Evolutionary conservation across 2,329 filamentous ascomycete genomes (phyloP), one percentile per base, ranked within the genome.

Genomic region (Phyllosticta capitalensis): DNA sequence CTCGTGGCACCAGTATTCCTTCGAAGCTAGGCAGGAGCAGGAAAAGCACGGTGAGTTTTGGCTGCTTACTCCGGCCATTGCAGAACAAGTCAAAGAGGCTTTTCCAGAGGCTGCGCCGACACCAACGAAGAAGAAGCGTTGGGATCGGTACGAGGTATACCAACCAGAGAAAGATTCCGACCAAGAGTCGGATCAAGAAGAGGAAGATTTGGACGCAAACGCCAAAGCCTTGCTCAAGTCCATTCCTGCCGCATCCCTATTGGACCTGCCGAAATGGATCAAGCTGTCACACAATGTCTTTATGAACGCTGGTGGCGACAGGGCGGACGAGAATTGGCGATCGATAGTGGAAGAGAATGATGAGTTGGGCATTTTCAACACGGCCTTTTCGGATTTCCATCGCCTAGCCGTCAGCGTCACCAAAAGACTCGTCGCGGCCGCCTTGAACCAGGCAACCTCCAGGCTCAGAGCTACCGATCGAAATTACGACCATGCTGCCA

Each of bases 321-420:
- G 81, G 50, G 74, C 78, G 12, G 82, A 84, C 58, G 79, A 83
- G 59, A 91, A 89, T 68, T 95, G 89, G 89, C 76, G 75, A 33
- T 78, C 76, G 48, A 66, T 88, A 7, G 79, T 80, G 20, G 78
- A 81, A 56, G 17, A 17, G 2, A 67, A 67, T 3, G 79, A 82
- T 59, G 76, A 76, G 2, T 91, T 91, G 0, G 83, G 87, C 0
- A 82, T 96, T 21, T 85, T 87, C 64, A 82, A 85, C 6, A 91
- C 89, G 1, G 85, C 88, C 0, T 79, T 95, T n/a, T 79, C 83
- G 5, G 89, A 94, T 65, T 86, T 96, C 52, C 80, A 91, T 66
- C 81, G 82, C 9, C 72, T 96, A 1, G 77, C 81, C 0, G 70
- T 88, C 1, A 87, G 82, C 57, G 64, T 94, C 14, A 92, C 88